Evolutionary conservation across 345 rosid genomes (phyloP), one percentile per base, ranked within the genome.

Genomic region (Gossypium longicalyx): DNA sequence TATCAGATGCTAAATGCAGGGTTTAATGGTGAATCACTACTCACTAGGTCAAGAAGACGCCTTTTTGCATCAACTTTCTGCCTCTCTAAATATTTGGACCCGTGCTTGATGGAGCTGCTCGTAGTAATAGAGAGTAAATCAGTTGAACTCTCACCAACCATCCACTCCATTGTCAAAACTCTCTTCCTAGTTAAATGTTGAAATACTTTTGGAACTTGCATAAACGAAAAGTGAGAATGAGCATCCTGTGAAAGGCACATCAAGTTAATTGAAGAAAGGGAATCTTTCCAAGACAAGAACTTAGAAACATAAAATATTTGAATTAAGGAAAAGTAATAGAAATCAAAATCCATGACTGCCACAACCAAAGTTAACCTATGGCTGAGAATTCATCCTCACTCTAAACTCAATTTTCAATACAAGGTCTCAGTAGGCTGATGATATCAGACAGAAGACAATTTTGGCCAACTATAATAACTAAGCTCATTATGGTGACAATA

Each of bases 121-220:
- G 82, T 68, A 67, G 94, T 78, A 73, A 83, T 19, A 48, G 91
- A 63, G 68, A 86, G 70, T 74, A 94, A 82, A 85, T 86, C 90
- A 23, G 87, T 89, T 72, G 97, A 89, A 81, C 93, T 92, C 72
- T 92, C 97, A 54, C 98, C 98, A 79, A 49, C 91, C 69, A 94
- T 89, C 98, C 98, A 94, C 81, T 94, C 98, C 98, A 94, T 89
- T 17, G 98, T 94, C 85, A 92, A 83, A 81, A 92, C 92, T 83
- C 94, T 87, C 87, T 90, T 94, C 60, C 91, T 75, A 49, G 82
- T 87, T 77, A 94, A 81, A 83, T 89, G 80, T 58, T 70, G 78
- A 76, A 79, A 85, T 70, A 94, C 84, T 81, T 89, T 92, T 72
- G 98, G 98, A 78, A 86, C 87, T 45, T 78, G 77, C 45, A 94